Conservation (phyloP, 345 rosid genomes). For the Populus deltoides region DNA sequence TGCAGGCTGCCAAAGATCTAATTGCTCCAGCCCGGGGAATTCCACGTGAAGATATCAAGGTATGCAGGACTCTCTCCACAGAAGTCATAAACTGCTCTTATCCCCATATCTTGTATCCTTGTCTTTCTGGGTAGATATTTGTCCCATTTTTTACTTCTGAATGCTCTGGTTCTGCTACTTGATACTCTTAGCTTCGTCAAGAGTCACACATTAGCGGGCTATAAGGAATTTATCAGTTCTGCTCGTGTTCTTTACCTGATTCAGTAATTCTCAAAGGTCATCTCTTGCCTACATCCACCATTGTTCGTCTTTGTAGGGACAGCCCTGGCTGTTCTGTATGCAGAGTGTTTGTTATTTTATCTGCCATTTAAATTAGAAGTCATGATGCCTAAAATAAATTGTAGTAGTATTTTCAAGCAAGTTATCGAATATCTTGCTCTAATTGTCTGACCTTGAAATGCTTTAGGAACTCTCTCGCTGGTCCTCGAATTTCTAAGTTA, state of each 20-base stretch:
- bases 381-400: not conserved
- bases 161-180: not conserved
- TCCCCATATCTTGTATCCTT: not conserved
- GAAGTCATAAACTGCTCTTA: not conserved
- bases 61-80: constrained; percentile 22
- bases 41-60: constrained; percentile 83
- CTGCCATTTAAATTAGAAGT: not conserved
- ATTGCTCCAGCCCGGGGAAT: constrained; percentile 86
- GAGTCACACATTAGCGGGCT: not conserved
- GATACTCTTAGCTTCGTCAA: not conserved
- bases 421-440: not conserved
- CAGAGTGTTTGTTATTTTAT: not conserved
- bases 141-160: not conserved
- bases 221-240: not conserved
- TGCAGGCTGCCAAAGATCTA: constrained; percentile 86
- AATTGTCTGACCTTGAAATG: not conserved
- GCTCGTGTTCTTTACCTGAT: not conserved
- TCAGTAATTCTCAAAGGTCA: not conserved
- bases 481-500: not conserved
- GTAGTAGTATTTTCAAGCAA: not conserved
- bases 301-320: not conserved
- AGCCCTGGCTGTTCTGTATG: too few species aligned
- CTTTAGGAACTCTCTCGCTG: not conserved
- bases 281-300: not conserved
- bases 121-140: not conserved